phyloP scores from a whole-genome alignment of 2,329 filamentous ascomycete genomes.

The Canariomyces notabilis region DNA sequence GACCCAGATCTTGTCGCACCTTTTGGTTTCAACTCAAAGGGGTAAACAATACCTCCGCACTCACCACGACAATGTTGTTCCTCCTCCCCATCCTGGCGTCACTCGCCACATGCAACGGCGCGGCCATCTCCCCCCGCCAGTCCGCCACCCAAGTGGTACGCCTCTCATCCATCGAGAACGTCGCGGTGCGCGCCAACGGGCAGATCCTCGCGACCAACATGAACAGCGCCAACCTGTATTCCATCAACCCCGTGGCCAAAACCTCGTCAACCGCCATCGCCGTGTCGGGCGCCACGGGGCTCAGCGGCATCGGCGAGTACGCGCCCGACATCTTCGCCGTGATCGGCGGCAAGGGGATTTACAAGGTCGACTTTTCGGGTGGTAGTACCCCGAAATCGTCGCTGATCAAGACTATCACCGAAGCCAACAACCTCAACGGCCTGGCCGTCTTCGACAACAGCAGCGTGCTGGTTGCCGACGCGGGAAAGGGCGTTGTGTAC shows the following conservation, averaged over 20 bases:
- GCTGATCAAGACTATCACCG: conserved; percentile 28
- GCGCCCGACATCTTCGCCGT: conserved; percentile 29
- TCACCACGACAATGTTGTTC: conserved; percentile 1
- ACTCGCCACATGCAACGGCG: conserved; percentile 10
- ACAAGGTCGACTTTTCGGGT: conserved; percentile 29
- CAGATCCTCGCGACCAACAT: conserved; percentile 32
- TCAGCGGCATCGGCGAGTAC: conserved; percentile 31
- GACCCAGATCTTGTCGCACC: too few species aligned
- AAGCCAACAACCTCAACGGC: conserved; percentile 31
- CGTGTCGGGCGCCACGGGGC: conserved; percentile 26
- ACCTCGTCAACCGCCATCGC: conserved; percentile 27
- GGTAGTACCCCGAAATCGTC: conserved; percentile 21
- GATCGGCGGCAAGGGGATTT: conserved; percentile 30
- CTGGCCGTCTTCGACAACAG: conserved; percentile 29
- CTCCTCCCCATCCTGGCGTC: conserved; percentile 16
- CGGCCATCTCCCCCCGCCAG: conserved; percentile 24
- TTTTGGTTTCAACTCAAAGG: too few species aligned
- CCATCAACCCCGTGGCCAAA: conserved; percentile 27
- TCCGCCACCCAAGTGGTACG: conserved; percentile 25
- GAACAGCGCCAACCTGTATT: conserved; percentile 30
- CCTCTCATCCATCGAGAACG: conserved; percentile 29
- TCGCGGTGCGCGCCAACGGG: conserved; percentile 30
- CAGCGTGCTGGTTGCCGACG: conserved; percentile 30
- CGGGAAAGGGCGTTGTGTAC: conserved; percentile 28
- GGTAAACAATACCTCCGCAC: too few species aligned